phyloP scores from a whole-genome alignment of 768 basidiomycete genomes.

The Kwoniella newhampshirensis region DNA sequence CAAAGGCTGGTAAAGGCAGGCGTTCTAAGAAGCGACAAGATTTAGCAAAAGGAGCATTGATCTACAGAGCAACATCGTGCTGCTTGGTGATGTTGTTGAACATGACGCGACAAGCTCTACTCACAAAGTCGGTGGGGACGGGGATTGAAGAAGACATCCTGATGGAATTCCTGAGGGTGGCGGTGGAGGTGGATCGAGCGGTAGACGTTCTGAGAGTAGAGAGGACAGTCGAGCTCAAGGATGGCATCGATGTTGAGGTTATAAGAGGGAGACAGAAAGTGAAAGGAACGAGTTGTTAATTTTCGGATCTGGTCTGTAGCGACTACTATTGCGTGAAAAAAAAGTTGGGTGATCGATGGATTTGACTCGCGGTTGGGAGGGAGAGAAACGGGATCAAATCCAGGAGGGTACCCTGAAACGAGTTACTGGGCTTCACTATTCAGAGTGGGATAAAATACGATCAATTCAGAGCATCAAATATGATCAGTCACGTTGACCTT shows the following conservation, averaged over 20 bases:
- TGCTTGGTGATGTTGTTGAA: neutral
- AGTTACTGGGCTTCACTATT: too few relatives aligned
- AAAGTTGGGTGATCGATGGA: neutral
- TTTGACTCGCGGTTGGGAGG: too few relatives aligned
- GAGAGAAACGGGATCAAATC: too few relatives aligned
- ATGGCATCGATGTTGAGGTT: slow-evolving; percentile 22
- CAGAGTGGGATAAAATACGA: neutral
- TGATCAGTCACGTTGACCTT: too few relatives aligned
- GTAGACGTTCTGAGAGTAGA: slow-evolving; percentile 15
- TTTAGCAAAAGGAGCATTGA: neutral
- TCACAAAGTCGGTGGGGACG: slow-evolving; percentile 55
- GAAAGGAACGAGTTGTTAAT: neutral
- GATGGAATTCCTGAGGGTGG: slow-evolving; percentile 17
- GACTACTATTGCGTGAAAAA: neutral
- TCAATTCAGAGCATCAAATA: too few relatives aligned
- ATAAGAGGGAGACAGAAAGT: neutral
- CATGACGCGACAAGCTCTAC: slow-evolving; percentile 9
- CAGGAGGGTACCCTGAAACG: slow-evolving; percentile 1
- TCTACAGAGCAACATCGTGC: neutral
- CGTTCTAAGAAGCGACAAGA: slow-evolving; percentile 68
- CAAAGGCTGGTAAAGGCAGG: slow-evolving; percentile 80
- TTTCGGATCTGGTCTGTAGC: neutral
- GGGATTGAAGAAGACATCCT: slow-evolving; percentile 54
- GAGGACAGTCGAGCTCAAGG: slow-evolving; percentile 21
- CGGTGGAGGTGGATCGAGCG: neutral